phyloP scores from a whole-genome alignment of 345 rosid species.

The Eucalyptus coolabah region DNA sequence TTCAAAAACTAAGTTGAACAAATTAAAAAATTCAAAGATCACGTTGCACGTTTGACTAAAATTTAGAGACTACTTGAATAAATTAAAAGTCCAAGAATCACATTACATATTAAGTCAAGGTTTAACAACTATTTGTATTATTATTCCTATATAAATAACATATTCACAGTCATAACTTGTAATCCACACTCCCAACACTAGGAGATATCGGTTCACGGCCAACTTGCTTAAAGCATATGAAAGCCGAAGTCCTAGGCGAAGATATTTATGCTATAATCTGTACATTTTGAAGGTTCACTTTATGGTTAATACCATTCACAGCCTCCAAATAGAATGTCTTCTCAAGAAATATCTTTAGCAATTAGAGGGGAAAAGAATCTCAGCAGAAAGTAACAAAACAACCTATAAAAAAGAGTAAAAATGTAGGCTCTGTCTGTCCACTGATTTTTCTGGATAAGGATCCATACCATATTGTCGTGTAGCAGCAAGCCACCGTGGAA shows the following conservation, averaged over 20 bases:
- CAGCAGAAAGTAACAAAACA: neutral
- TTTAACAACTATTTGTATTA: no score
- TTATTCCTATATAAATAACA: neutral
- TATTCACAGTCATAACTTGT: neutral
- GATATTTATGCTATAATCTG: neutral
- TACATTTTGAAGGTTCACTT: neutral
- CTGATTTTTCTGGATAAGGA: neutral
- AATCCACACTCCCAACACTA: neutral
- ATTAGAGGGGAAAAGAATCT: neutral
- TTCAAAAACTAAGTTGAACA: no score
- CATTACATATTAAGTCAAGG: no score
- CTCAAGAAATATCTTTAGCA: neutral
- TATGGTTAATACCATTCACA: neutral
- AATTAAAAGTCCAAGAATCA: no score
- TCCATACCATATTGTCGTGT: neutral
- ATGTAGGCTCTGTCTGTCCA: neutral
- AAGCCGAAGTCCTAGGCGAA: neutral
- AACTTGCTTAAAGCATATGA: neutral
- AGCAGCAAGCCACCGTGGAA: no score
- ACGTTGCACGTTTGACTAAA: neutral
- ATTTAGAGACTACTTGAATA: neutral
- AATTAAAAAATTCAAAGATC: no score
- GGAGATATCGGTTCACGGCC: neutral
- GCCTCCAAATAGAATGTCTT: neutral
- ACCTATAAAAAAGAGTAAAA: neutral